These are phyloP conservation scores for Ceratocystis alfenasii DNA, from an alignment of 2,329 filamentous ascomycete genomes.

Conservation along the genomic window DNA sequence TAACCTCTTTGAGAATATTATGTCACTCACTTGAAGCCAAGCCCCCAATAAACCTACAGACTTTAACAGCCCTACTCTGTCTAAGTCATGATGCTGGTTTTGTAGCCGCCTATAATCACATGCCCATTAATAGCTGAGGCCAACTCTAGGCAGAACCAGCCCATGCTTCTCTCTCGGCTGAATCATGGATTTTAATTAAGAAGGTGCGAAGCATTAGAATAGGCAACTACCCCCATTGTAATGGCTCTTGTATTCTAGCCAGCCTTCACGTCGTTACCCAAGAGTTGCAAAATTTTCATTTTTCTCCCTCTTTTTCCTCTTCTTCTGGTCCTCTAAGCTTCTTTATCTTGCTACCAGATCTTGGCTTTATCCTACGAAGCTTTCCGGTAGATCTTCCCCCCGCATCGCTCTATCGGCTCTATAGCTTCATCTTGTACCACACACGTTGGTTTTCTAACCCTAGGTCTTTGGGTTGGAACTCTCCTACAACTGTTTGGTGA, in stretches of 20 bases:
- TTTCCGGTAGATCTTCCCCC: neutral
- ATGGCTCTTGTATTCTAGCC: neutral
- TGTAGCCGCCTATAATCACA: neutral
- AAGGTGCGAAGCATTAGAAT: neutral
- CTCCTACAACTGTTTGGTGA: constrained; percentile 4
- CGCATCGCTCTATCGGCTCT: constrained; percentile 1
- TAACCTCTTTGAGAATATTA: too few relatives aligned
- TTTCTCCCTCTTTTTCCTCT: neutral
- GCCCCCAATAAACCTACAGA: too few relatives aligned
- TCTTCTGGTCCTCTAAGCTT: neutral
- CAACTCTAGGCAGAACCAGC: constrained; percentile 2
- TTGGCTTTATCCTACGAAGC: constrained; percentile 1
- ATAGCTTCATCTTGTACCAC: constrained; percentile 10
- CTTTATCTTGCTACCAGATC: neutral
- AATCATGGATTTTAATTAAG: neutral
- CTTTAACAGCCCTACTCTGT: neutral
- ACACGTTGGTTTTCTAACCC: constrained; percentile 5
- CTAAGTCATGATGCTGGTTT: neutral
- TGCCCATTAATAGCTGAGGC: neutral
- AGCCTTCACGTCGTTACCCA: neutral
- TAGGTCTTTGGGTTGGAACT: constrained; percentile 7
- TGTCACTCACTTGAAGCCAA: too few relatives aligned
- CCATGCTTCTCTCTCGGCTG: neutral
- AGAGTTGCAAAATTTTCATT: neutral
- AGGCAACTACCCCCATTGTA: neutral